phyloP scores from a whole-genome alignment of 2,329 filamentous ascomycete species.

The Nemania sp. region DNA sequence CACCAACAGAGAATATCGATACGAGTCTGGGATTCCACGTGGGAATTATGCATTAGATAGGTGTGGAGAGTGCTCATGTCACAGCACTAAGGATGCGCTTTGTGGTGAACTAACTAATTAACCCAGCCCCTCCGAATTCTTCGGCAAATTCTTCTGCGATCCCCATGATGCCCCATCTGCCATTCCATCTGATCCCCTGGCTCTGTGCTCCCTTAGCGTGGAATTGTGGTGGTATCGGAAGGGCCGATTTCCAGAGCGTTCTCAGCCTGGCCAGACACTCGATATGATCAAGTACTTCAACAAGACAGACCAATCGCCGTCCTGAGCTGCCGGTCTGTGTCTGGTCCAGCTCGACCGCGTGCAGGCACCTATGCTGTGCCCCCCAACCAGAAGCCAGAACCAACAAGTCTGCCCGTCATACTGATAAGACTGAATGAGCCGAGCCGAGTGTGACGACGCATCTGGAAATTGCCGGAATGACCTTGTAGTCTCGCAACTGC shows the following conservation, averaged over 20 bases:
- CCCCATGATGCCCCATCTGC: neutral
- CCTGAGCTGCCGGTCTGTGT: neutral
- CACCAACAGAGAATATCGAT: neutral
- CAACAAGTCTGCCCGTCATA: neutral
- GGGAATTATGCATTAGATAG: slow-evolving; percentile 17
- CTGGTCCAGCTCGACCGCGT: neutral
- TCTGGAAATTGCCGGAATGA: neutral
- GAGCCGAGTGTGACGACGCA: neutral
- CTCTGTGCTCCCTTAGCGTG: neutral
- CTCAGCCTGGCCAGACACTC: neutral
- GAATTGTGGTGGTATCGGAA: neutral
- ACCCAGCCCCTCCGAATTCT: neutral
- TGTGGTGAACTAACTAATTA: neutral
- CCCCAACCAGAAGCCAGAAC: slow-evolving; percentile 1
- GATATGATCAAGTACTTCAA: neutral
- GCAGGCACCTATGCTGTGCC: neutral
- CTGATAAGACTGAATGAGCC: neutral
- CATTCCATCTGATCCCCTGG: neutral
- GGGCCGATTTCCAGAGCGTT: neutral
- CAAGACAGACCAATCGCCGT: neutral
- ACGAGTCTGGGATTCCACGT: slow-evolving; percentile 13
- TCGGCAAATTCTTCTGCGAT: neutral
- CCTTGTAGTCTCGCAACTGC: neutral
- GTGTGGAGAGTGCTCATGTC: slow-evolving; percentile 1
- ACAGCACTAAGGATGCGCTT: slow-evolving; percentile 1